These are phyloP conservation scores for Isoetes taiwanensis DNA, from an alignment of 75 land plant species.

Conservation along the genomic window DNA sequence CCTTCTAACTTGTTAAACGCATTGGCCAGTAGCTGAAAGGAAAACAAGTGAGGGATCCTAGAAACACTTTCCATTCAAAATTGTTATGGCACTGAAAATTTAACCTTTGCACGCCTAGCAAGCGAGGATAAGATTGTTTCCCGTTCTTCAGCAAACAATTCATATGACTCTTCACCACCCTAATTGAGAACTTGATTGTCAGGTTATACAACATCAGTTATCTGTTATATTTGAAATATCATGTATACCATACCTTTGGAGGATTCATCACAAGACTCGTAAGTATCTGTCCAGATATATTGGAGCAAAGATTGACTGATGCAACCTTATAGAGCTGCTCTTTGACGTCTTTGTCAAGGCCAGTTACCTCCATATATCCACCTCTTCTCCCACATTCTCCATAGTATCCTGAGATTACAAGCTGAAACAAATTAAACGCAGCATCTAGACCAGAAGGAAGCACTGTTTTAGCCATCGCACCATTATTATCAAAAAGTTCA, in stretches of 20 bases:
- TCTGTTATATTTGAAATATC: too few species aligned
- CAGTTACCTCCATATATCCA: conserved; percentile 98
- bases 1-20: conserved; percentile 90
- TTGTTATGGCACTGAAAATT: too few species aligned
- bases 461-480: too few species aligned
- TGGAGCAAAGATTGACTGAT: conserved; percentile 93
- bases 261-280: conserved; percentile 97
- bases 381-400: conserved; percentile 99
- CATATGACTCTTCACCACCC: conserved; percentile 90
- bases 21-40: conserved; percentile 56
- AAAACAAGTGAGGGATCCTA: not conserved
- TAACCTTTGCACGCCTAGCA: conserved; percentile 94
- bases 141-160: conserved; percentile 50
- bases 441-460: too few species aligned
- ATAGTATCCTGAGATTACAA: conserved; percentile 83
- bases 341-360: conserved; percentile 52
- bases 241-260: too few species aligned
- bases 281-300: conserved; percentile 90
- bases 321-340: conserved; percentile 95
- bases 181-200: conserved; percentile 15
- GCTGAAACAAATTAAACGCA: too few species aligned
- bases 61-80: not conserved
- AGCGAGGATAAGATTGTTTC: conserved; percentile 80
- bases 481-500: too few species aligned
- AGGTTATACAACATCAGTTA: not conserved